phyloP scores from a whole-genome alignment of 352 stramenopile genomes.

The Phytophthora pinifolia region DNA sequence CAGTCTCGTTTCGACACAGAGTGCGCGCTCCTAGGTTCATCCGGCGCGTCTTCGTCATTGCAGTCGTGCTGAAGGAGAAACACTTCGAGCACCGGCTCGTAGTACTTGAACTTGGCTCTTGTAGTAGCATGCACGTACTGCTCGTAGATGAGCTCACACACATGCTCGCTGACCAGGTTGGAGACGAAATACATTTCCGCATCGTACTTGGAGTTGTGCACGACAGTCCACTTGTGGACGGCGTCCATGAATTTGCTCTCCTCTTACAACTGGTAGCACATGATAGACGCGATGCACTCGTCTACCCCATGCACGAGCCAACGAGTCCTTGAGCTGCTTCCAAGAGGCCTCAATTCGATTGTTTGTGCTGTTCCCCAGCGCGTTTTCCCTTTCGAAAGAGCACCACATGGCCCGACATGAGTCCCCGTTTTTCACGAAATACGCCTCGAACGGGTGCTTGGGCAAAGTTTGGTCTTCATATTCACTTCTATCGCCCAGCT shows the following conservation, averaged over 20 bases:
- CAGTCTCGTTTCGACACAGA: conserved; percentile 14
- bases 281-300: conserved; percentile 21
- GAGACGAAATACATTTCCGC: conserved; percentile 12
- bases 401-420: conserved; percentile 18
- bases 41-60: conserved; percentile 3
- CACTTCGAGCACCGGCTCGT: conserved; percentile 7
- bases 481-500: neutral
- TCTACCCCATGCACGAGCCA: conserved; percentile 18
- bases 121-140: conserved; percentile 17
- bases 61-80: conserved; percentile 7
- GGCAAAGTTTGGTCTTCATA: neutral
- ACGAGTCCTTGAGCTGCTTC: conserved; percentile 29
- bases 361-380: conserved; percentile 30
- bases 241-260: conserved; percentile 18
- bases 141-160: conserved; percentile 17
- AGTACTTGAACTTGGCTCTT: conserved; percentile 11
- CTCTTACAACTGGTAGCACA: conserved; percentile 16
- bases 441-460: conserved; percentile 19
- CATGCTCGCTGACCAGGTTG: conserved; percentile 28
- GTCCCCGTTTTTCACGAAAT: conserved; percentile 32
- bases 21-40: conserved; percentile 19
- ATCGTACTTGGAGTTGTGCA: conserved; percentile 19
- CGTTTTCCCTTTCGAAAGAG: conserved; percentile 13
- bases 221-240: conserved; percentile 11
- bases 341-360: conserved; percentile 31